Conservation (phyloP, 2,329 filamentous ascomycete species). For the Colletotrichum falcatum region DNA sequence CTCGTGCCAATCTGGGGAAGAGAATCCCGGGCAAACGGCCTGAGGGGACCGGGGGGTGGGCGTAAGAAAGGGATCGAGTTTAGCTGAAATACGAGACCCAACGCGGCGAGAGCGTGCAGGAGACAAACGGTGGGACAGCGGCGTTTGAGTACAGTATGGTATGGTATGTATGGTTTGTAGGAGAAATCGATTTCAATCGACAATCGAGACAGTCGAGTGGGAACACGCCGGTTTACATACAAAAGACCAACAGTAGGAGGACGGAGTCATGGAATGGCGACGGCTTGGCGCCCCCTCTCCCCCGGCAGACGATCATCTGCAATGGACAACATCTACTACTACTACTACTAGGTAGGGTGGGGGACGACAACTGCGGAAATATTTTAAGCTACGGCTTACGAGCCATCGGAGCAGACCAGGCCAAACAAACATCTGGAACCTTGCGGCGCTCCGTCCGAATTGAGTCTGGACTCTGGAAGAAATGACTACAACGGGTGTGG, state of each 20-base stretch:
- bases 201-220: background rate
- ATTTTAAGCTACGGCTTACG: background rate
- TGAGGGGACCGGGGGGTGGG: too few species aligned
- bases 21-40: background rate
- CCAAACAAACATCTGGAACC: conserved; percentile 1
- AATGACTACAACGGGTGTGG: background rate
- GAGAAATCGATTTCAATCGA: background rate
- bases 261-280: background rate
- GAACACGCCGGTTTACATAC: conserved; percentile 17
- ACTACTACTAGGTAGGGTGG: background rate
- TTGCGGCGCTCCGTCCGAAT: background rate
- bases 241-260: background rate
- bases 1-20: background rate
- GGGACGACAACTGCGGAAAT: background rate
- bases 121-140: background rate
- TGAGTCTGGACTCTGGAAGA: background rate
- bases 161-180: background rate
- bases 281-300: background rate
- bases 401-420: background rate
- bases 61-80: background rate
- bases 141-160: background rate
- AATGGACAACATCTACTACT: background rate
- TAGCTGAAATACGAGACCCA: background rate
- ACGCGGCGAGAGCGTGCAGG: background rate
- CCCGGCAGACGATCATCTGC: conserved; percentile 3